Conservation (phyloP, 2,329 filamentous ascomycete genomes). For the Fusarium udum region DNA sequence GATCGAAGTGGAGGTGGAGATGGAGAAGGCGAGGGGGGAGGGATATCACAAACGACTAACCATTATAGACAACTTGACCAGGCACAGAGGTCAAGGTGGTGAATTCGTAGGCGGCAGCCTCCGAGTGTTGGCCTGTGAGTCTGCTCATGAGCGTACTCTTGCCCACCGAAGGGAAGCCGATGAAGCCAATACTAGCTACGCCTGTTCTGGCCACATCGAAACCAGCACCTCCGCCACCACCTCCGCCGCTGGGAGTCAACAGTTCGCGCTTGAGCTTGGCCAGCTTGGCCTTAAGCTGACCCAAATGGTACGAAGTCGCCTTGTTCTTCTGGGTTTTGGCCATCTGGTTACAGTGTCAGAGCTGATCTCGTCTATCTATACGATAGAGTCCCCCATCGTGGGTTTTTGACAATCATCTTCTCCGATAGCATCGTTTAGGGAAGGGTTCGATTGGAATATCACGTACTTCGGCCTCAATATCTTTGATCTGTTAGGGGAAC, state of each 20-base stretch:
- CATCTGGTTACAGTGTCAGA: conserved; percentile 69
- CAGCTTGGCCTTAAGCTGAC: conserved; percentile 97
- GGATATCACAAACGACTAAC: conserved; percentile 48
- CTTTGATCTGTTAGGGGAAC: conserved; percentile 77
- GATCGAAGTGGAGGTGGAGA: conserved; percentile 8
- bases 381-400: neutral
- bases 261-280: conserved; percentile 98
- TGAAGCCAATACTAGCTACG: conserved; percentile 96
- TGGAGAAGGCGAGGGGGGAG: neutral
- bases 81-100: conserved; percentile 97
- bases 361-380: neutral
- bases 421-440: conserved; percentile 17
- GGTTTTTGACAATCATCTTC: conserved; percentile 5
- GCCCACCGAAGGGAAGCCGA: conserved; percentile 96
- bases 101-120: conserved; percentile 98
- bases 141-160: conserved; percentile 98
- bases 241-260: conserved; percentile 83
- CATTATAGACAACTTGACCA: conserved; percentile 95
- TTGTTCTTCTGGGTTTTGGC: conserved; percentile 98
- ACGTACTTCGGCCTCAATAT: conserved; percentile 91
- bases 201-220: conserved; percentile 98
- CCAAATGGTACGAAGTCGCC: conserved; percentile 90
- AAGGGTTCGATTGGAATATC: conserved; percentile 15
- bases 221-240: conserved; percentile 79
- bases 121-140: conserved; percentile 95